These are phyloP conservation scores for Elaeis oleifera DNA, from an alignment of 202 grass and related monocot species.

Conservation along the genomic window DNA sequence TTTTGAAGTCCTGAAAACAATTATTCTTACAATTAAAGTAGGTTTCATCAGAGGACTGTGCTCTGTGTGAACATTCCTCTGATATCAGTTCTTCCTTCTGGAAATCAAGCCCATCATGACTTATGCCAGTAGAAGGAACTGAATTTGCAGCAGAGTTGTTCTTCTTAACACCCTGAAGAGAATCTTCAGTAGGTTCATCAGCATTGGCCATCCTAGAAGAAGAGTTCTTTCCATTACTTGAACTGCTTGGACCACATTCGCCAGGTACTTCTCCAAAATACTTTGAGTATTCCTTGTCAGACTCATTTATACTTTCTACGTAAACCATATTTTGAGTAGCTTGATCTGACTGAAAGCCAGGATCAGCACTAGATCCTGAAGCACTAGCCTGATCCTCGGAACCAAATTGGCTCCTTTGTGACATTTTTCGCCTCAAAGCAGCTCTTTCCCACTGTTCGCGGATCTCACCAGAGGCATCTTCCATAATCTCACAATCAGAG, in stretches of 20 bases:
- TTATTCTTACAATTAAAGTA: neutral
- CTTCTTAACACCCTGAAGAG: neutral
- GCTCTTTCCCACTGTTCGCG: slow-evolving; percentile 74
- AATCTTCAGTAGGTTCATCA: neutral
- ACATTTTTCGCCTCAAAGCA: slow-evolving; percentile 42
- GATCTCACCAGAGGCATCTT: slow-evolving; percentile 39
- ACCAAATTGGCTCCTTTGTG: neutral
- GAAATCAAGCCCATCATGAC: neutral
- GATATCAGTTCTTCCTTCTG: slow-evolving; percentile 10
- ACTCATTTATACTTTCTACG: slow-evolving; percentile 6
- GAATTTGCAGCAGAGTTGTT: neutral
- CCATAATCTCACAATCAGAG: slow-evolving; percentile 79
- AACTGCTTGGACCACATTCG: slow-evolving; percentile 6
- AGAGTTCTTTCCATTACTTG: slow-evolving; percentile 5
- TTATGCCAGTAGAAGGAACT: slow-evolving; percentile 7
- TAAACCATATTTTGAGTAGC: slow-evolving; percentile 1
- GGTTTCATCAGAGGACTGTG: neutral
- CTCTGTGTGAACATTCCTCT: neutral
- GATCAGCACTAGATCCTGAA: slow-evolving; percentile 30
- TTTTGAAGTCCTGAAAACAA: neutral
- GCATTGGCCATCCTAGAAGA: neutral
- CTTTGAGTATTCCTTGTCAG: neutral
- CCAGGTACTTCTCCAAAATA: neutral
- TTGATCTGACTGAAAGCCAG: slow-evolving; percentile 16
- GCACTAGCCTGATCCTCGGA: slow-evolving; percentile 25